Evolutionary conservation across 1,284 basidiomycete genomes (phyloP).

Genomic region (Vanrija pseudolonga): DNA sequence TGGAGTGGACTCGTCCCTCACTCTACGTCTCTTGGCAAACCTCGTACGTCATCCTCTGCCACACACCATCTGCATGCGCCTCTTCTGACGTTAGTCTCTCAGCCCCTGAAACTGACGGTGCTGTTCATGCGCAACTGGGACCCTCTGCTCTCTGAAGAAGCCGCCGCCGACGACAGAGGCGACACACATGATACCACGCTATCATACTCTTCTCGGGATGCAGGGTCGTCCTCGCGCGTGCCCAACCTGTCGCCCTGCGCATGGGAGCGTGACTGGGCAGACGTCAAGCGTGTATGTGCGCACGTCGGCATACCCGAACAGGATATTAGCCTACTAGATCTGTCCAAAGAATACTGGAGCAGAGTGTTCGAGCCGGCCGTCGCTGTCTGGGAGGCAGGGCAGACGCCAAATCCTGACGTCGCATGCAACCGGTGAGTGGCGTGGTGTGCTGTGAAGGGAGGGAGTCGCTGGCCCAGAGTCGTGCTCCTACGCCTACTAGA

Average conservation of each 20-base stretch:
- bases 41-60: conserved; percentile 52
- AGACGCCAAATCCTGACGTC: conserved; percentile 91
- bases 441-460: background rate
- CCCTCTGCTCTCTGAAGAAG: conserved; percentile 37
- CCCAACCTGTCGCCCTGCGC: conserved; percentile 76
- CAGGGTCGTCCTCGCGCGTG: conserved; percentile 36
- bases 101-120: conserved; percentile 78
- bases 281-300: conserved; percentile 75
- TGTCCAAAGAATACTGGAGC: conserved; percentile 82
- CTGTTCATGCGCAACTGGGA: conserved; percentile 98
- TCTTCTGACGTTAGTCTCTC: conserved; percentile 1
- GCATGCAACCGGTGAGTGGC: conserved; percentile 74
- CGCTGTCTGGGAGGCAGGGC: conserved; percentile 67
- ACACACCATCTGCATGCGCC: background rate
- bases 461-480: no score
- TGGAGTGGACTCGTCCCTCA: conserved; percentile 89
- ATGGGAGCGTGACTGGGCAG: conserved; percentile 93
- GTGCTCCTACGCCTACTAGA: no score
- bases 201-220: conserved; percentile 3
- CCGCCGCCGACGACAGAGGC: background rate
- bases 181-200: background rate
- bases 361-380: conserved; percentile 81
- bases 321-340: conserved; percentile 63
- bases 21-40: conserved; percentile 68
- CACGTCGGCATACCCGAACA: conserved; percentile 61